Base-by-base conservation (phyloP, 169 alveolate species). In the Plasmodium berghei region DNA sequence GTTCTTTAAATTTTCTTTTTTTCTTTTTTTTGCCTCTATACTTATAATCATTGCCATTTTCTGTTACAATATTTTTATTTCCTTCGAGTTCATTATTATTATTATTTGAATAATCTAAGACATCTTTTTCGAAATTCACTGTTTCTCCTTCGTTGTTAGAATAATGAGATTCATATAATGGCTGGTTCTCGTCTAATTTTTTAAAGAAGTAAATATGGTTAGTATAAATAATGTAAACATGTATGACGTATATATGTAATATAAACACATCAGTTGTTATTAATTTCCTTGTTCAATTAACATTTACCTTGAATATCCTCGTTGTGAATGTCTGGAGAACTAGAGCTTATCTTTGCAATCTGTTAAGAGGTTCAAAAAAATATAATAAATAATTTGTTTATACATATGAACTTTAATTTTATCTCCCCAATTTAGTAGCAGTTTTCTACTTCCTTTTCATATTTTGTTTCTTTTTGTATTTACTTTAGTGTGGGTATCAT, bases 261-360 rank as follows among this genome's bases (percentile, higher is more conserved):
- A 34, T 0, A 34, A 34, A 34, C 5, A 2, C 6, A 34, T 34
- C 5, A 34, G 42, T 3, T 12, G n/a, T 64, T 34, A 10, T 40
- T 10, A 10, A 48, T 48, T 34, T 34, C 55, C 40, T 48, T 48
- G 46, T 64, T n/a, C 20, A 59, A 34, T 34, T 34, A 34, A 34
- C 42, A 34, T 3, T 52, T 10, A 59, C 66, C 52, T 59, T 14
- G 8, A 46, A 9, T 20, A 10, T 75, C 77, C 5, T 55, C 58
- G 5, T 45, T 52, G 12, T 55, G 42, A 12, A 24, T 52, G 1
- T 75, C 75, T 67, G 75, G 24, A 8, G 64, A 34, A 75, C 54
- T 75, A n/a, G 40, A 18, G 26, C 49, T 77, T 18, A 75, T 75
- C 52, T 75, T 75, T 18, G 89, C 77, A 40, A 75, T 64, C 89